phyloP scores from a whole-genome alignment of 2,329 filamentous ascomycete species.

The Coniosporium tulheliwenetii region DNA sequence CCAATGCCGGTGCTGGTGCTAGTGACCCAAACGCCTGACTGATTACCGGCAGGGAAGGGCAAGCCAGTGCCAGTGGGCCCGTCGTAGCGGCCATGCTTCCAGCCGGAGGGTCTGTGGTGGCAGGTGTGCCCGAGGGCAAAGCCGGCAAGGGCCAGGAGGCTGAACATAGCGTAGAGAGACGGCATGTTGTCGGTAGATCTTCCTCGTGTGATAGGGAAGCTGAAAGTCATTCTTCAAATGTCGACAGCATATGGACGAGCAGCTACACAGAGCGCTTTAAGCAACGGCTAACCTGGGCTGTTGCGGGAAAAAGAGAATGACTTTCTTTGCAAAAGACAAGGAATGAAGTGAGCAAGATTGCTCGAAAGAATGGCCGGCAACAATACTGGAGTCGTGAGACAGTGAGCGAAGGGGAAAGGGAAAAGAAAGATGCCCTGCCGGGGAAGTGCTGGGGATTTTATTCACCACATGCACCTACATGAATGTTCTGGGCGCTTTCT shows the following conservation, averaged over 20 bases:
- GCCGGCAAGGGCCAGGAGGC: constrained; percentile 25
- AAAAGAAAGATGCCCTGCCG: neutral
- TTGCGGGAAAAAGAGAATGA: constrained; percentile 16
- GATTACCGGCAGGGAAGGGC: no score
- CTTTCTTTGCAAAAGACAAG: constrained; percentile 18
- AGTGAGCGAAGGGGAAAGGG: constrained; percentile 1
- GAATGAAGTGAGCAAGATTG: constrained; percentile 26
- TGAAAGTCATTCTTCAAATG: no score
- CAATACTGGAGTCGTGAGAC: neutral
- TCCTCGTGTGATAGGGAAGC: no score
- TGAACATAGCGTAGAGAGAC: constrained; percentile 20
- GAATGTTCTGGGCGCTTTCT: no score
- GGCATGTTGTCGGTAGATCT: constrained; percentile 13
- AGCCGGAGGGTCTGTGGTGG: no score
- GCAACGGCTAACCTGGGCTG: constrained; percentile 28
- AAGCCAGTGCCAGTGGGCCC: no score
- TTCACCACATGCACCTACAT: no score
- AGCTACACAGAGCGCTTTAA: constrained; percentile 23
- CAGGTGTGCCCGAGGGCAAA: constrained; percentile 14
- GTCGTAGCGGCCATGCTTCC: no score
- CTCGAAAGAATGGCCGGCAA: constrained; percentile 11
- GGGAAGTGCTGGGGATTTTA: no score
- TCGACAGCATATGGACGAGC: constrained; percentile 3
- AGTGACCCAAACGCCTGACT: no score
- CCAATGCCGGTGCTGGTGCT: no score